phyloP scores from a whole-genome alignment of 306 rosid genomes.

The Lablab purpureus region DNA sequence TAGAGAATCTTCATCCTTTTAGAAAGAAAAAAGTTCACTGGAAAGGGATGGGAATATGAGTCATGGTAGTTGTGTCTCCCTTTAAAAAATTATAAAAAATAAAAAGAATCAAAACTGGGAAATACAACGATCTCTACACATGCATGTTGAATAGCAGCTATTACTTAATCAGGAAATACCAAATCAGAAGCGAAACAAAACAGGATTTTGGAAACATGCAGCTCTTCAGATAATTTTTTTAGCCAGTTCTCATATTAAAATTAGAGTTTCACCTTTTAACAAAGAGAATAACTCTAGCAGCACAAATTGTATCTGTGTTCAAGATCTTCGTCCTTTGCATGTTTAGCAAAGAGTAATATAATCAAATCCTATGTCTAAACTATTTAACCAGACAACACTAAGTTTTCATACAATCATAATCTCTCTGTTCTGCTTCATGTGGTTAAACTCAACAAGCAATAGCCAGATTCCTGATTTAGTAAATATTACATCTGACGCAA shows the following conservation, averaged over 20 bases:
- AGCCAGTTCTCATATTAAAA: not conserved
- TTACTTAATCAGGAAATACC: not conserved
- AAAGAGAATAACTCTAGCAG: not conserved
- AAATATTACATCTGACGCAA: not conserved
- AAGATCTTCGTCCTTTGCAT: not conserved
- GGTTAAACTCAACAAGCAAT: conserved; percentile 3
- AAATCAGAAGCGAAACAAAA: conserved; percentile 11
- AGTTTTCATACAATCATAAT: not conserved
- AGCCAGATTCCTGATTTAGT: not conserved
- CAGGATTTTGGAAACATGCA: not conserved
- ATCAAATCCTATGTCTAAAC: not conserved
- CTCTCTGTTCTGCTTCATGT: not conserved
- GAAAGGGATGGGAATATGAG: not conserved
- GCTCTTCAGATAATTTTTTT: not conserved
- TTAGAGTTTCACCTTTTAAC: not conserved
- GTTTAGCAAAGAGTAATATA: not conserved
- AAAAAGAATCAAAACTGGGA: not conserved
- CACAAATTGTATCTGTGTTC: not conserved
- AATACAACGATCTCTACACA: not conserved
- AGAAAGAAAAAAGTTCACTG: conserved; percentile 12
- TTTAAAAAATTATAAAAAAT: not conserved
- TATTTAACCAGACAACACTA: not conserved
- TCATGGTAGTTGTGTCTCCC: not conserved
- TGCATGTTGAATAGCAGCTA: not conserved
- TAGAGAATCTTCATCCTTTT: not conserved